Percentiles rank a stretch among this genome's conserved stretches.
phyloP scores from a whole-genome alignment of 805 yeast species.

The Ascoidea tarda region DNA sequence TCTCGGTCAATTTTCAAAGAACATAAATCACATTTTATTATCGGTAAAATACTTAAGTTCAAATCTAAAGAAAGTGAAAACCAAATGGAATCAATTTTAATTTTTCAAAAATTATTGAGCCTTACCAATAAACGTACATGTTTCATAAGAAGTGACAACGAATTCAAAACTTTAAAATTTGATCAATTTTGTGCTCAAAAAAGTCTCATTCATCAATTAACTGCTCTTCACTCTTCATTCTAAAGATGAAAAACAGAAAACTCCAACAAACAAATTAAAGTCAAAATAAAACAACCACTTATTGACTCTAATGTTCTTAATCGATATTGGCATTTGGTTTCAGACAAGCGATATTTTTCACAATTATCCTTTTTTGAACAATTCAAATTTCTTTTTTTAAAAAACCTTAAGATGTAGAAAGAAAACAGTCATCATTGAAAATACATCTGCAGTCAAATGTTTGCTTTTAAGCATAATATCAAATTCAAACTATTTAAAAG shows the following conservation, averaged over 20 bases:
- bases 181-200: not conserved
- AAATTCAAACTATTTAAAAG: too few species aligned
- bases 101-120: not conserved
- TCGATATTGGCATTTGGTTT: too few species aligned
- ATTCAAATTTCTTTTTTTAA: too few species aligned
- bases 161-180: not conserved
- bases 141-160: not conserved
- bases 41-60: not conserved
- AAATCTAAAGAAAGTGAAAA: not conserved
- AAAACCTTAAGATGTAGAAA: too few species aligned
- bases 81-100: not conserved
- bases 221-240: not conserved
- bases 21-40: not conserved
- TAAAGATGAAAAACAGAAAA: not conserved
- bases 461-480: too few species aligned
- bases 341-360: too few species aligned
- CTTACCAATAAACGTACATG: not conserved
- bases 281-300: not conserved
- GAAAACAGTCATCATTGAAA: too few species aligned
- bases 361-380: too few species aligned
- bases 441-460: too few species aligned
- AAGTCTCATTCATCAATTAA: not conserved
- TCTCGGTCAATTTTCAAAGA: not conserved
- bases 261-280: not conserved
- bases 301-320: too few species aligned